Base-by-base conservation (phyloP, 1,284 basidiomycete genomes). In the Leccinum subfulvum region DNA sequence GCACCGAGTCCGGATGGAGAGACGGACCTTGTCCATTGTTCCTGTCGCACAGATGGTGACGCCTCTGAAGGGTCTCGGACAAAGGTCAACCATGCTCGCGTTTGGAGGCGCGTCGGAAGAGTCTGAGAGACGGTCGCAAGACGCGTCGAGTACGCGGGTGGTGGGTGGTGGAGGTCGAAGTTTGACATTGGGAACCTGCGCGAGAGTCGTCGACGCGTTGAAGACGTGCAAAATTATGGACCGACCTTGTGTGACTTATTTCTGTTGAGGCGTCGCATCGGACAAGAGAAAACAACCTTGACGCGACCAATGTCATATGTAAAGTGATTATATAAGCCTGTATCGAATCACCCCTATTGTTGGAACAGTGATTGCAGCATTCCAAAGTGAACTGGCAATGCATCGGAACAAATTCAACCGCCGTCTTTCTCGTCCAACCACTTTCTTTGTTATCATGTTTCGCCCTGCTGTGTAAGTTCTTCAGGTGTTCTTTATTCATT, bases 161-260 rank as follows among this genome's bases (percentile, higher is more conserved):
- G 53, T 61, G 0, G 60, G 60, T 21, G 0, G 59, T n/a, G 86
- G 83, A 6, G 90, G 87, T 18, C 88, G 84, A 64, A 91, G 81
- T 66, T 87, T 90, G 62, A 91, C 90, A 76, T 88, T 88, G 2
- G 90, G 89, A 7, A 91, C 88, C 89, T 91, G 63, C 23, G 21
- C 4, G 51, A 44, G 18, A 51, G 3, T 11, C 57, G 51, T 61
- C 13, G 60, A 16, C 16, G 51, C 13, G 41, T 28, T 53, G 28
- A n/a, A 35, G 53, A 5, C 0, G 26, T 51, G 47, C 10, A 16
- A n/a, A 37, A 11, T 54, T 1, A 35, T 16, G 52, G 60, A 65
- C 8, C 62, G 21, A 79, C 83, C 74, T 83, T 84, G 72, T 78
- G 75, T 49, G 82, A 84, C 11, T 47, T 47, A 11, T 44, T 44